Base-by-base conservation (phyloP, 2,329 filamentous ascomycete species). In the Talaromyces piceae region DNA sequence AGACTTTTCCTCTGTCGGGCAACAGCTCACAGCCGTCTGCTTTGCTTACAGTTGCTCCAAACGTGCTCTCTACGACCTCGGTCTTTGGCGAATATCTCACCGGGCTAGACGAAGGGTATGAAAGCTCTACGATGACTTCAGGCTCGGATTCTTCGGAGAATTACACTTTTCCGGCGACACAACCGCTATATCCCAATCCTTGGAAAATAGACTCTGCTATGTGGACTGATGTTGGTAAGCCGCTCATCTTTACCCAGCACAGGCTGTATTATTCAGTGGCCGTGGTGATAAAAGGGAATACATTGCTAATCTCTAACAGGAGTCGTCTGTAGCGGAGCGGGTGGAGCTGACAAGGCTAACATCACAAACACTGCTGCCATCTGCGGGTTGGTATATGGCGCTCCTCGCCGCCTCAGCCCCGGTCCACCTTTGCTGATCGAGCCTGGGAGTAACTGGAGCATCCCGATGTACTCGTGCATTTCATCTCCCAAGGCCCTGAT, bases 381-480 rank as follows among this genome's bases (percentile, higher is more conserved):
- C 6, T 77, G 73, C 48, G 71, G 69, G 3, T 52, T 74, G 2
- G 57, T 77, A 2, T 64, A 66, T 5, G 74, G 73, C 0, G 67
- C 68, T 0, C 66, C 74, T 0, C 58, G 57, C 16, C 65, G 69
- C 8, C 13, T 3, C 5, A 52, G 58, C 1, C 70, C 73, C 44
- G 63, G 60, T 1, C 64, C 59, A 3, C 58, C 62, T 3, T 55
- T 72, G 2, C 54, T 73, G 2, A 68, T 70, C 23, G 70, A 76
- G 18, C 63, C 66, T 11, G 67, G 67, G 4, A 70, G 70, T 12
- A 55, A 61, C 30, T 78, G 74, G 74, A 66, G 67, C 1, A 59
- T 68, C 4, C 68, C 73, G 0, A 51, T 77, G 0, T 75, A 76
- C 53, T 63, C 65, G 0, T 78, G 75, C 54, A 72, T 72, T 1